A percentile compares a stretch with the other conserved stretches of the same genome.
phyloP scores from a whole-genome alignment of 176 grass and related monocot genomes.

The Canna indica region DNA sequence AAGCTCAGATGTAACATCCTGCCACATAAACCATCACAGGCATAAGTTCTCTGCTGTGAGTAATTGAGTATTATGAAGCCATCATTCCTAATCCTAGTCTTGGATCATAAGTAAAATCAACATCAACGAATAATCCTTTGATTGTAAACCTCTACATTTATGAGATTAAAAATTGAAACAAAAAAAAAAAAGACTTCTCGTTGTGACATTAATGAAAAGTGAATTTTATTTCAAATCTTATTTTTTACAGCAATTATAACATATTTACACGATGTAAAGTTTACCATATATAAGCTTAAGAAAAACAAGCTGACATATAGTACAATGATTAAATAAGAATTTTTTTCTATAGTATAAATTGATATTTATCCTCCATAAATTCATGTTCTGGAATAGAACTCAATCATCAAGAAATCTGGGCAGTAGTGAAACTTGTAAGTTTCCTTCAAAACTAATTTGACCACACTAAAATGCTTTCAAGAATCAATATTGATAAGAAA shows the following conservation, averaged over 20 bases:
- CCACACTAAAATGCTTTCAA: too few relatives aligned
- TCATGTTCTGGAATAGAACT: too few relatives aligned
- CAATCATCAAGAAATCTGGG: too few relatives aligned
- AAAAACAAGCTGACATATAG: not conserved
- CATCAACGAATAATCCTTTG: not conserved
- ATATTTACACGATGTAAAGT: not conserved
- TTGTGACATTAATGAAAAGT: not conserved
- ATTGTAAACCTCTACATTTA: not conserved
- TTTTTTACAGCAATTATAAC: not conserved
- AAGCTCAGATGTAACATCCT: constrained; percentile 18
- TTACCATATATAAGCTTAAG: not conserved
- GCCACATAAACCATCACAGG: not conserved
- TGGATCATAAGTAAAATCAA: constrained; percentile 10
- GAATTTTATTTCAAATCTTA: not conserved
- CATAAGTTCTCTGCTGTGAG: too few relatives aligned
- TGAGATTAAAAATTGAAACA: not conserved
- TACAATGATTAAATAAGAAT: too few relatives aligned
- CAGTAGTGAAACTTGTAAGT: too few relatives aligned
- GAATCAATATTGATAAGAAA: too few relatives aligned
- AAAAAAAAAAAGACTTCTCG: not conserved
- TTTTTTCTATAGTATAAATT: too few relatives aligned
- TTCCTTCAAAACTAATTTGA: too few relatives aligned
- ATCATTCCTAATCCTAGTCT: not conserved
- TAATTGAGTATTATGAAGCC: constrained; percentile 1
- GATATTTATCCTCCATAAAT: too few relatives aligned